A percentile compares a stretch with the other conserved stretches of the same genome.
phyloP scores from a whole-genome alignment of 2,329 filamentous ascomycete species.

The Juglanconis sp. region DNA sequence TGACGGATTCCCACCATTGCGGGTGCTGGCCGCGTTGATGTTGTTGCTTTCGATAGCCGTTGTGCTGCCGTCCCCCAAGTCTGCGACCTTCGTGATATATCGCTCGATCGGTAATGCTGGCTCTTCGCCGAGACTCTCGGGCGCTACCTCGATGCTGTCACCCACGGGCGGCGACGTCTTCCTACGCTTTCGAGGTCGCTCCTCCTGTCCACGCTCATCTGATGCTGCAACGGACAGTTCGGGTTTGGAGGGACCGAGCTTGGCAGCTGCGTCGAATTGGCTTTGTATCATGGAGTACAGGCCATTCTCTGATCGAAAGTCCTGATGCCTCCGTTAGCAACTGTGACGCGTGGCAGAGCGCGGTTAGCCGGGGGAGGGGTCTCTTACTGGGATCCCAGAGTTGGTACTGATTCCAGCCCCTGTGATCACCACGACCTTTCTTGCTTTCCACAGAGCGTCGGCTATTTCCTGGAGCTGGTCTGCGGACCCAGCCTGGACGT shows the following conservation, averaged over 20 bases:
- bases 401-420: slow-evolving; percentile 74
- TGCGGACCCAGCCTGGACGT: slow-evolving; percentile 49
- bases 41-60: neutral
- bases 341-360: neutral
- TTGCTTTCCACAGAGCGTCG: slow-evolving; percentile 60
- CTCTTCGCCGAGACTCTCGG: neutral
- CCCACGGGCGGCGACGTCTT: slow-evolving; percentile 9
- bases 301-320: slow-evolving; percentile 70
- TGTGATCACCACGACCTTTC: slow-evolving; percentile 68
- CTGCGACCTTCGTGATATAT: neutral
- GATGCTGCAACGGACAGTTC: slow-evolving; percentile 29
- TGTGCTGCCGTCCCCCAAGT: neutral
- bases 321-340: slow-evolving; percentile 39
- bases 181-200: slow-evolving; percentile 24
- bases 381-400: slow-evolving; percentile 67
- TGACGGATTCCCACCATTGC: neutral
- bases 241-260: slow-evolving; percentile 26
- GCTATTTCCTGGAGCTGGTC: slow-evolving; percentile 63
- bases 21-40: neutral
- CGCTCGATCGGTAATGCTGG: neutral
- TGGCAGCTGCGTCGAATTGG: slow-evolving; percentile 56
- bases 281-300: slow-evolving; percentile 70
- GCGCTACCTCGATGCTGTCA: slow-evolving; percentile 15
- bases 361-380: neutral
- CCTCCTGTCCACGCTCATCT: slow-evolving; percentile 24